Base-by-base conservation (phyloP, 352 stramenopile genomes). In the Aphanomyces stellatus region DNA sequence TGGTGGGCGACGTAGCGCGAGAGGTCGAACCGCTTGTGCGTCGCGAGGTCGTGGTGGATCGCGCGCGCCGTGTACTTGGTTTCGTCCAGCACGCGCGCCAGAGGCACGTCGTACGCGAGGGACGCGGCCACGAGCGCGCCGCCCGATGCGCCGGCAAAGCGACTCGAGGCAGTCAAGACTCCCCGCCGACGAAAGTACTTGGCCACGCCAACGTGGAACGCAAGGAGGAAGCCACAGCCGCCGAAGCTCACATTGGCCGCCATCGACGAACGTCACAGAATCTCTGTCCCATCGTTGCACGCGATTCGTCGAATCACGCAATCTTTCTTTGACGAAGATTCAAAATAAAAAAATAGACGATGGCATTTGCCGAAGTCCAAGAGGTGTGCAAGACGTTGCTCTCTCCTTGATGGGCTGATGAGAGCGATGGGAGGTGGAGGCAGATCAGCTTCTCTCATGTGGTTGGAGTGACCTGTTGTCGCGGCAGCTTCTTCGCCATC, bases 181-280 rank as follows among this genome's bases (percentile, higher is more conserved):
- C 80, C 81, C 11, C 74, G 72, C 37, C 82, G 69, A 28, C 81
- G 71, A 2, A 93, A 77, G 4, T 76, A 75, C 46, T 84, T 73
- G 5, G 80, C 81, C 34, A 90, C 76, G 27, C 85, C 85, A 37
- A 93, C 74, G 59, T 93, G 83, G 70, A 91, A 93, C 40, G 85
- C 73, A 53, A 90, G 79, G 19, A 93, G 71, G 70, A 93, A 93
- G 4, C 85, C 85, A 31, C 78, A 81, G 49, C 83, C 85, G 46
- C 85, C 88, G 69, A 92, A 93, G 73, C 73, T 84, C 66, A 93
- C 89, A 70, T 88, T 85, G 30, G 60, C 34, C 25, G 27, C n/a
- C 15, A 51, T 37, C 46, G 7, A 28, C 27, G 49, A 4, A 46
- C n/a, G 10, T 46, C 37, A 0, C 37, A 28, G 46, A 53, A 53